These are phyloP conservation scores for Achaetomiella virescens DNA, from an alignment of 495 filamentous ascomycete species.

Conservation along the genomic window DNA sequence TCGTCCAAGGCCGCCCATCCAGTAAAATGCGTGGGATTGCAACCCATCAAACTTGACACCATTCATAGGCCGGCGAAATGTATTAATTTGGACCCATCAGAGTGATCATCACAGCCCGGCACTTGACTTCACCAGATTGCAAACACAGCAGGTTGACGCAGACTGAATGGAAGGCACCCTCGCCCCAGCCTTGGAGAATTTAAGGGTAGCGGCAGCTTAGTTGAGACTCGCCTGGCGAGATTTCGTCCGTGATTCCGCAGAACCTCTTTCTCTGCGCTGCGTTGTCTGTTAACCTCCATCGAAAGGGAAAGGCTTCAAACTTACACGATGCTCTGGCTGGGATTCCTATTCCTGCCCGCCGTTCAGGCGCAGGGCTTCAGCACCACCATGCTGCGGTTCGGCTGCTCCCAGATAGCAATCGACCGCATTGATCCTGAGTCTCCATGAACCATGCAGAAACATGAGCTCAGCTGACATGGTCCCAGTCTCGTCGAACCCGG, in stretches of 20 bases:
- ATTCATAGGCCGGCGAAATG: constrained; percentile 9
- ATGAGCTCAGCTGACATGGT: too few relatives aligned
- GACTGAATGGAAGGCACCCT: too few relatives aligned
- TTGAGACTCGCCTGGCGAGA: background rate
- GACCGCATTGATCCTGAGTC: constrained; percentile 35
- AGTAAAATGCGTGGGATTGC: constrained; percentile 10
- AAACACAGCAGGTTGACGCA: background rate
- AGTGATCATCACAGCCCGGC: background rate
- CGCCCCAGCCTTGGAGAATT: background rate
- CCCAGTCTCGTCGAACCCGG: constrained; percentile 38
- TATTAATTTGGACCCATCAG: background rate
- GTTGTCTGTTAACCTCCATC: background rate
- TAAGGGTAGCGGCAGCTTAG: background rate
- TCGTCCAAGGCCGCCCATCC: background rate
- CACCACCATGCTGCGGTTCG: constrained; percentile 40
- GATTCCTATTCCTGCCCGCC: constrained; percentile 27
- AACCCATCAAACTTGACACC: background rate
- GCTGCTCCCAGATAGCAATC: constrained; percentile 37
- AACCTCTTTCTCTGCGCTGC: background rate
- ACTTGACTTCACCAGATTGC: background rate
- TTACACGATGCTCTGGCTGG: constrained; percentile 32
- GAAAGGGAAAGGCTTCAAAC: background rate
- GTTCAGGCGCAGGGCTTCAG: constrained; percentile 29
- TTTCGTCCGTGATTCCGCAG: background rate
- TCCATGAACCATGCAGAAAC: background rate